A percentile compares a stretch with the other conserved stretches of the same genome.
Conservation (phyloP, 2,329 filamentous ascomycete genomes). For the Trichoderma sp. region DNA sequence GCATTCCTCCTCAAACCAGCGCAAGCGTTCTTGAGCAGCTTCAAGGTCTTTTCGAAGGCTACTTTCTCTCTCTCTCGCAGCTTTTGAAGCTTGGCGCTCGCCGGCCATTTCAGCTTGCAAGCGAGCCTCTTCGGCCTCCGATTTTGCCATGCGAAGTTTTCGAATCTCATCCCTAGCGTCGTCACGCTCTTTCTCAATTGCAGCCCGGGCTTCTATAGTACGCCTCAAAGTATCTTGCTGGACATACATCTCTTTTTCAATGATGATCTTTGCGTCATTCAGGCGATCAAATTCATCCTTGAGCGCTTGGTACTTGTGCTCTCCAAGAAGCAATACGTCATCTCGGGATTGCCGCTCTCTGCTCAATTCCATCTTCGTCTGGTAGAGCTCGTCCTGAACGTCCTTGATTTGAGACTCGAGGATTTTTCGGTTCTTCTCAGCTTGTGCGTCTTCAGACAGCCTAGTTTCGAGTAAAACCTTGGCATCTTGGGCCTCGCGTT, state of each 20-base stretch:
- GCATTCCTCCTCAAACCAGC: conserved; percentile 79
- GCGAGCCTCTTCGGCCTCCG: conserved; percentile 82
- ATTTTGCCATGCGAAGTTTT: conserved; percentile 77
- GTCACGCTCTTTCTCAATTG: conserved; percentile 84
- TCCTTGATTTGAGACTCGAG: conserved; percentile 86
- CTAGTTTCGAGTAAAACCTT: conserved; percentile 84
- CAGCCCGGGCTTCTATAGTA: conserved; percentile 76
- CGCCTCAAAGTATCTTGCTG: conserved; percentile 90
- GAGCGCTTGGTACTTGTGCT: conserved; percentile 81
- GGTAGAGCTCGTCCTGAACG: conserved; percentile 81
- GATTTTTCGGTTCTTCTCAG: conserved; percentile 76
- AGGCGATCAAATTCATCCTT: conserved; percentile 83
- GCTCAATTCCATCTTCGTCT: conserved; percentile 84
- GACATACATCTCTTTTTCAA: conserved; percentile 95
- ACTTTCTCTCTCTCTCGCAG: conserved; percentile 78
- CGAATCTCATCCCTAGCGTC: conserved; percentile 86
- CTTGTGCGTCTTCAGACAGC: conserved; percentile 85
- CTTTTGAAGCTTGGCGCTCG: conserved; percentile 74
- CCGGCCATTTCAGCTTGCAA: conserved; percentile 78
- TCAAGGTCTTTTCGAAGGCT: conserved; percentile 79
- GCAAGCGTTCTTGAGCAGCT: conserved; percentile 71
- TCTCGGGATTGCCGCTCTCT: conserved; percentile 90
- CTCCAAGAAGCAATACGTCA: conserved; percentile 85
- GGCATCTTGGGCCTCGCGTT: conserved; percentile 86
- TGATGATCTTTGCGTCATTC: conserved; percentile 93